Percentiles rank a stretch among this genome's conserved stretches.
Conservation (phyloP, 495 filamentous ascomycete species). For the Penicillium daleae region DNA sequence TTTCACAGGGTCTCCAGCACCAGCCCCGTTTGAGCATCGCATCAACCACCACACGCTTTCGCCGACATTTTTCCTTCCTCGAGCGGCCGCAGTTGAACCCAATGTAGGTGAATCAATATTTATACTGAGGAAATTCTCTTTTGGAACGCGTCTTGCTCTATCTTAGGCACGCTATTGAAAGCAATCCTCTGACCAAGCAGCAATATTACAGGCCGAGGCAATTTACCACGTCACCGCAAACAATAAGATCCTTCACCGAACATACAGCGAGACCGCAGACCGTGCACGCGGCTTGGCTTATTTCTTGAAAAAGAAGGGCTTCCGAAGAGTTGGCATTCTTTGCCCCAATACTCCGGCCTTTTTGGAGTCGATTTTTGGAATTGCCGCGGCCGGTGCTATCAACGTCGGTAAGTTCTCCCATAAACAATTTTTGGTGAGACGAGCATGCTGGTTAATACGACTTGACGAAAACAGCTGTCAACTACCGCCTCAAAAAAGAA, state of each 20-base stretch:
- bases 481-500: constrained; percentile 84
- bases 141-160: neutral
- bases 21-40: constrained; percentile 47
- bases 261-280: constrained; percentile 80
- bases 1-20: constrained; percentile 48
- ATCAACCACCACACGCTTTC: constrained; percentile 80
- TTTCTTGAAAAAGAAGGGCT: constrained; percentile 72
- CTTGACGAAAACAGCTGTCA: constrained; percentile 57
- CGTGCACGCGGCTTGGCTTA: constrained; percentile 86
- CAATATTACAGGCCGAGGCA: constrained; percentile 63
- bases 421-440: neutral
- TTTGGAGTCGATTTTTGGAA: constrained; percentile 85
- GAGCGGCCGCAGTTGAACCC: constrained; percentile 89
- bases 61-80: constrained; percentile 85
- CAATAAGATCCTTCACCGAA: constrained; percentile 68
- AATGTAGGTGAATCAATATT: constrained; percentile 54
- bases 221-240: constrained; percentile 89
- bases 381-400: constrained; percentile 80
- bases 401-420: constrained; percentile 59
- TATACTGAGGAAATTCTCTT: neutral
- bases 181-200: constrained; percentile 2
- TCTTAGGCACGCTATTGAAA: neutral
- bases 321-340: constrained; percentile 76
- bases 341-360: constrained; percentile 94
- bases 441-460: neutral